Percentiles rank a stretch among this genome's conserved stretches.
Evolutionary conservation across 805 yeast genomes (phyloP).

Genomic region (Metschnikowia colocasiae): DNA sequence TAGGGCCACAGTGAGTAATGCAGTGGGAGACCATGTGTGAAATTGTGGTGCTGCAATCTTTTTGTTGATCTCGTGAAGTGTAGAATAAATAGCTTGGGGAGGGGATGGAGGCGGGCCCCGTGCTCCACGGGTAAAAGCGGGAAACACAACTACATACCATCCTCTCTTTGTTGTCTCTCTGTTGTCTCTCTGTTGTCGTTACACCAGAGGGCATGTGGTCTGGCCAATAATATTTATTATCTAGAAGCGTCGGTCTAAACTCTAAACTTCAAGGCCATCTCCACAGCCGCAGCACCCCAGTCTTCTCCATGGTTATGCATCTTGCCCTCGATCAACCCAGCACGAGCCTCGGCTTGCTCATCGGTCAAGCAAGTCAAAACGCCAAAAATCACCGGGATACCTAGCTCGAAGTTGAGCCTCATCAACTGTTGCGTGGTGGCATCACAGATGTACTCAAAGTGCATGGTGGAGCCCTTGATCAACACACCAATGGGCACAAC

Average conservation of each 20-base stretch:
- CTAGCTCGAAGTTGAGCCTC: constrained; percentile 67
- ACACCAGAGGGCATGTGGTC: no score
- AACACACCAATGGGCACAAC: constrained; percentile 91
- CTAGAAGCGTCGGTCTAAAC: not conserved
- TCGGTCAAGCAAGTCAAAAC: constrained; percentile 90
- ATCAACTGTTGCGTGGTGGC: constrained; percentile 80
- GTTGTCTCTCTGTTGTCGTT: no score
- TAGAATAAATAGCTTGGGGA: no score
- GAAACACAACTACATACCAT: no score
- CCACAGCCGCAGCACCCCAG: constrained; percentile 99
- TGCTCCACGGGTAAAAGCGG: no score
- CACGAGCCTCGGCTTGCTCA: constrained; percentile 89
- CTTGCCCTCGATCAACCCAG: constrained; percentile 71
- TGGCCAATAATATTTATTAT: no score
- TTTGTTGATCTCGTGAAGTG: no score
- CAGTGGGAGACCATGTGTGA: no score
- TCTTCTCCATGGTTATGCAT: constrained; percentile 97
- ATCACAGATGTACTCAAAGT: constrained; percentile 95
- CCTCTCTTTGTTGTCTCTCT: no score
- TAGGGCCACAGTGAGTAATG: no score
- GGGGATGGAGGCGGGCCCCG: no score
- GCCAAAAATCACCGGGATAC: constrained; percentile 87
- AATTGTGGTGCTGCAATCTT: no score
- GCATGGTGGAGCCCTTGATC: constrained; percentile 97
- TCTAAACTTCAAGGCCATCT: constrained; percentile 56